Evolutionary conservation across 2,329 filamentous ascomycete species (phyloP).

Genomic region (Cladophialophora chaetospira): DNA sequence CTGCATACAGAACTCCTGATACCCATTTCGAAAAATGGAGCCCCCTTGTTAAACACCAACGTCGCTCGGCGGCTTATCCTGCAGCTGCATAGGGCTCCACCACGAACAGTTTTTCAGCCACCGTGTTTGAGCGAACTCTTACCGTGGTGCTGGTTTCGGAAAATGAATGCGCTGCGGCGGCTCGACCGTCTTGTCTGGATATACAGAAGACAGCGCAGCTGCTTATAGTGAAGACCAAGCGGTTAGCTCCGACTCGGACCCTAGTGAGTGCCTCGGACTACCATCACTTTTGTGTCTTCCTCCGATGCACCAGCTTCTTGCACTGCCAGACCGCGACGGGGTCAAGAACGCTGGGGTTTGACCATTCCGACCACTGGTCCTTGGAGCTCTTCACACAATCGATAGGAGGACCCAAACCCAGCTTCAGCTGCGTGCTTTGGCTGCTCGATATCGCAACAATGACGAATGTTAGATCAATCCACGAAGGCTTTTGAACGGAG

Average conservation of each 20-base stretch:
- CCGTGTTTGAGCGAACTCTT: background rate
- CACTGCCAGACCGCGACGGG: no score
- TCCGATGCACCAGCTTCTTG: no score
- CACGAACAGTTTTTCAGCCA: background rate
- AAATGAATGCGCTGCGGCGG: background rate
- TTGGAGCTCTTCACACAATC: no score
- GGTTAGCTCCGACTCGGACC: constrained; percentile 2
- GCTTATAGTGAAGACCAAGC: background rate
- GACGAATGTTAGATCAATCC: constrained; percentile 5
- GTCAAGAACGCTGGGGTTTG: no score
- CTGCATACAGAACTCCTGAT: background rate
- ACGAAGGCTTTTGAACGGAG: constrained; percentile 9
- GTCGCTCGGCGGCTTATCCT: background rate
- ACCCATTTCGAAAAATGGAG: background rate
- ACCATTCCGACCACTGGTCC: no score
- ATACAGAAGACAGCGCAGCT: background rate
- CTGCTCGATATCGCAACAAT: constrained; percentile 4
- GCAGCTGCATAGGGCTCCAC: no score
- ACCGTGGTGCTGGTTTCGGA: background rate
- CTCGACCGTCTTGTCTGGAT: background rate
- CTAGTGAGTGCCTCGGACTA: no score
- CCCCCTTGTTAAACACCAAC: background rate
- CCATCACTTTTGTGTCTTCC: no score
- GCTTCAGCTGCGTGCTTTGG: constrained; percentile 19
- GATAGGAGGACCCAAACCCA: constrained; percentile 17